Base-by-base conservation (phyloP, 1,284 basidiomycete species). In the Entoloma clypeatum region DNA sequence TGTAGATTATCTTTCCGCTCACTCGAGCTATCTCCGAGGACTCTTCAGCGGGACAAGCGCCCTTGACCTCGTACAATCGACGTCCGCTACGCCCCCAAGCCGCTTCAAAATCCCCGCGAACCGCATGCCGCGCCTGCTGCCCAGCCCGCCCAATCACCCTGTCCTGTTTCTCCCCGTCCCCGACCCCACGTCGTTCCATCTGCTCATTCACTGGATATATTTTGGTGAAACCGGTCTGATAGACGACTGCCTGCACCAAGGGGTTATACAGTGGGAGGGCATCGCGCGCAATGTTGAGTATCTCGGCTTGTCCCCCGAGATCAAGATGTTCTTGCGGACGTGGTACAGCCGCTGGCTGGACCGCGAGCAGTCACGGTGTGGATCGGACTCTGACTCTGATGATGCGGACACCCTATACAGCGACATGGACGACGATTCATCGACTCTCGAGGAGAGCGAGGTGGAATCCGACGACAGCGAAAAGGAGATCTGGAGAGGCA, bases 281-380 rank as follows among this genome's bases (percentile, higher is more conserved):
- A 70, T 88, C 46, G 84, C 81, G n/a, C 75, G 81, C 39, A 89
- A 88, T 57, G 85, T 80, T 54, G 86, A 88, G 57, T 89, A 86
- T 53, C 77, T 89, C 38, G 81, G 79, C 17, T 72, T 89, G 51
- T 66, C 74, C 30, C 60, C 73, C 7, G 81, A 86, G 37, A 75
- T 87, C 57, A 85, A 81, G 52, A 59, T 77, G 13, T 86, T 82
- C 57, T 66, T 87, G 41, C 75, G 78, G 1, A 66, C 67, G 41
- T 86, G 80, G 79, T 84, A 82, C 54, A 66, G 70, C 38, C 63
- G 67, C 13, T 79, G 77, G 73, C 54, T 75, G 30, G 62, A 70
- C 43, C 62, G 71, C 27, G 60, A 62, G 17, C 58, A 49, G 28
- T 51, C 40, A 31, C 44, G 41, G 22, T 43, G 43, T 16, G 47